Conservation (phyloP, 805 yeast genomes). For the Teunomyces tritomae region DNA sequence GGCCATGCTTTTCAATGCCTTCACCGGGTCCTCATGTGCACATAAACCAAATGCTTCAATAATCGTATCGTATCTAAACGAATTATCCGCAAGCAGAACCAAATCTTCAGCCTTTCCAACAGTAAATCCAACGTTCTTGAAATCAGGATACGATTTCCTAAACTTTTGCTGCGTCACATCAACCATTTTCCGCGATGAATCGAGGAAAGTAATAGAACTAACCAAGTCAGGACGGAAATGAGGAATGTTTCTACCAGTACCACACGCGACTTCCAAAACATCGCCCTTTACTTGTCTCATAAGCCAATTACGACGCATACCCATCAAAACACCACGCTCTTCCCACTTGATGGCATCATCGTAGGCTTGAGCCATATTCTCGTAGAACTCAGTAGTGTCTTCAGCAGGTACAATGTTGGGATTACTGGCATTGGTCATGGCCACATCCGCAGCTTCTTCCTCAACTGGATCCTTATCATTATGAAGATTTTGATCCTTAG, state of each 20-base stretch:
- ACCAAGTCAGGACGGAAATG: slow-evolving; percentile 61
- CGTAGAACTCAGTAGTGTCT: slow-evolving; percentile 81
- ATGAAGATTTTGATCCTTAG: slow-evolving; percentile 13
- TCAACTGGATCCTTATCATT: slow-evolving; percentile 26
- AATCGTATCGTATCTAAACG: slow-evolving; percentile 81
- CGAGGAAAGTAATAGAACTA: slow-evolving; percentile 78
- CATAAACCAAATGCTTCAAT: slow-evolving; percentile 94
- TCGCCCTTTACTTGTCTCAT: slow-evolving; percentile 82
- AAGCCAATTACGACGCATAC: slow-evolving; percentile 70
- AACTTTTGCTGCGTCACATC: slow-evolving; percentile 75
- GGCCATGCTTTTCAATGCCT: slow-evolving; percentile 72
- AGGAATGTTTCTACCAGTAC: slow-evolving; percentile 90
- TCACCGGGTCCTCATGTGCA: slow-evolving; percentile 91
- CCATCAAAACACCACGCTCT: slow-evolving; percentile 59
- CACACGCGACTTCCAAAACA: slow-evolving; percentile 91
- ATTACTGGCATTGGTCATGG: slow-evolving; percentile 33
- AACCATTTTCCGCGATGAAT: slow-evolving; percentile 84
- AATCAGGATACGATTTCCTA: slow-evolving; percentile 61
- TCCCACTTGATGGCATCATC: slow-evolving; percentile 78
- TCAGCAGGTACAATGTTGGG: slow-evolving; percentile 59
- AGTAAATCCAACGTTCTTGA: slow-evolving; percentile 75
- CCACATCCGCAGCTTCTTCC: slow-evolving; percentile 6
- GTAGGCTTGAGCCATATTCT: slow-evolving; percentile 72
- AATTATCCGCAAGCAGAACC: slow-evolving; percentile 39
- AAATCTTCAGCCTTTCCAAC: slow-evolving; percentile 88